Percentiles rank a stretch among this genome's conserved stretches.
phyloP scores from a whole-genome alignment of 495 filamentous ascomycete genomes.

The Hypoxylon cercidicola region DNA sequence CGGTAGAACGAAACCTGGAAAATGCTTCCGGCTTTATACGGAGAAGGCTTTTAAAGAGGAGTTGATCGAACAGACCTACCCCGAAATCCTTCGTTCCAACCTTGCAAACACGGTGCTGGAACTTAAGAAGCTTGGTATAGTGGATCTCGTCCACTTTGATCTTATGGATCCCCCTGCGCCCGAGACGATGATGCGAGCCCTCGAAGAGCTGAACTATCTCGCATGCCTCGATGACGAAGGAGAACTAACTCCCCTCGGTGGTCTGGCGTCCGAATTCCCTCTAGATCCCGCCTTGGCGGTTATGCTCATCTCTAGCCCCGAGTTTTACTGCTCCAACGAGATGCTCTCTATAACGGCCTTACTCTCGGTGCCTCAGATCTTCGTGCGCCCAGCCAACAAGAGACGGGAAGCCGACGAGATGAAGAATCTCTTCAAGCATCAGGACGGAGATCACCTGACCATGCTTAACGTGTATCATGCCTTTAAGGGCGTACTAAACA shows the following conservation, averaged over 20 bases:
- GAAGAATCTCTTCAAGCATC: slow-evolving; percentile 92
- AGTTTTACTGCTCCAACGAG: slow-evolving; percentile 99
- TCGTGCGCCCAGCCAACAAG: slow-evolving; percentile 83
- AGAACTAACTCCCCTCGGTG: slow-evolving; percentile 84
- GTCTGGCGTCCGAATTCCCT: slow-evolving; percentile 93
- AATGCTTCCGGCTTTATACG: slow-evolving; percentile 97
- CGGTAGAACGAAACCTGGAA: slow-evolving; percentile 96
- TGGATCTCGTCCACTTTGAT: slow-evolving; percentile 98
- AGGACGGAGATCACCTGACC: slow-evolving; percentile 93
- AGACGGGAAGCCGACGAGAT: slow-evolving; percentile 97
- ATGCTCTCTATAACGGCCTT: slow-evolving; percentile 94
- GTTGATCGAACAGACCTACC: slow-evolving; percentile 94
- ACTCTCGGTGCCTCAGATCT: slow-evolving; percentile 94
- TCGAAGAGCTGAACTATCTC: slow-evolving; percentile 98
- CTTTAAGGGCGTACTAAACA: slow-evolving; percentile 77
- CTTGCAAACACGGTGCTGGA: slow-evolving; percentile 94
- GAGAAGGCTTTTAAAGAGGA: slow-evolving; percentile 98
- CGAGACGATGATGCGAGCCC: slow-evolving; percentile 97
- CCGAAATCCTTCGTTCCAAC: slow-evolving; percentile 94
- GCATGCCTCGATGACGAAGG: slow-evolving; percentile 97
- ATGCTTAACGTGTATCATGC: slow-evolving; percentile 99
- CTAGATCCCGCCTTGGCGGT: slow-evolving; percentile 95
- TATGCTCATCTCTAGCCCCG: slow-evolving; percentile 96
- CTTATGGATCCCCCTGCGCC: slow-evolving; percentile 98
- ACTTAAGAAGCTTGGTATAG: slow-evolving; percentile 95